Percentiles rank a stretch among this genome's conserved stretches.
These are phyloP conservation scores for Penicillium chermesinum DNA, from an alignment of 495 filamentous ascomycete genomes.

Conservation along the genomic window DNA sequence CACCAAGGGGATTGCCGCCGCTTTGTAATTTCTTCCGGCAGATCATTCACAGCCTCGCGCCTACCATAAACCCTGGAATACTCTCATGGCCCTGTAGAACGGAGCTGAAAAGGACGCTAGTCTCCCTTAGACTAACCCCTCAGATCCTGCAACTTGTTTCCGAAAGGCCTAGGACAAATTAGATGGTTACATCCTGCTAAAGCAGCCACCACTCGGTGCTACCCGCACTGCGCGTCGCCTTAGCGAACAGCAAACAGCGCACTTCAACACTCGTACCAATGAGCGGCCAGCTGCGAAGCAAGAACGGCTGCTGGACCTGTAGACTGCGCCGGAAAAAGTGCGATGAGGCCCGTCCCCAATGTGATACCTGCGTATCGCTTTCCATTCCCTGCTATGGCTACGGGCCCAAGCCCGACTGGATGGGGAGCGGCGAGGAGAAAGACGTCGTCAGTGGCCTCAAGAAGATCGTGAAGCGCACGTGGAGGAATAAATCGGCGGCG, in stretches of 20 bases:
- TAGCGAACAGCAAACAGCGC: no score
- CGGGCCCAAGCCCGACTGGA: not conserved
- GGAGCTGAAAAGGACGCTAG: no score
- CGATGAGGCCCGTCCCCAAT: not conserved
- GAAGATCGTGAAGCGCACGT: not conserved
- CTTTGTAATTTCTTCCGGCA: no score
- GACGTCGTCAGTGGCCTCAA: not conserved
- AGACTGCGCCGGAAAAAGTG: not conserved
- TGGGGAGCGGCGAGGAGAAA: not conserved
- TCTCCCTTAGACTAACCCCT: no score
- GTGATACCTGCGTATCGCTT: not conserved
- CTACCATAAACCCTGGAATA: no score
- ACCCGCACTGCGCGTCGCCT: not conserved
- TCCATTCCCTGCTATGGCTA: not conserved
- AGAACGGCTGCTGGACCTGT: not conserved
- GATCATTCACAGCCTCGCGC: no score
- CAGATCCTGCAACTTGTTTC: no score
- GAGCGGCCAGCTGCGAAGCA: not conserved
- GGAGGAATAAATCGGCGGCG: not conserved
- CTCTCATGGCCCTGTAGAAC: no score
- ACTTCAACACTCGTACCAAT: not conserved
- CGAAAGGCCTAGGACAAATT: no score
- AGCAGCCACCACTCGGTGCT: not conserved
- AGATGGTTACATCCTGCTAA: not conserved
- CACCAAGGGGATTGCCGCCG: no score